Evolutionary conservation across 352 stramenopile species (phyloP).

Genomic region (Pythium insidiosum): DNA sequence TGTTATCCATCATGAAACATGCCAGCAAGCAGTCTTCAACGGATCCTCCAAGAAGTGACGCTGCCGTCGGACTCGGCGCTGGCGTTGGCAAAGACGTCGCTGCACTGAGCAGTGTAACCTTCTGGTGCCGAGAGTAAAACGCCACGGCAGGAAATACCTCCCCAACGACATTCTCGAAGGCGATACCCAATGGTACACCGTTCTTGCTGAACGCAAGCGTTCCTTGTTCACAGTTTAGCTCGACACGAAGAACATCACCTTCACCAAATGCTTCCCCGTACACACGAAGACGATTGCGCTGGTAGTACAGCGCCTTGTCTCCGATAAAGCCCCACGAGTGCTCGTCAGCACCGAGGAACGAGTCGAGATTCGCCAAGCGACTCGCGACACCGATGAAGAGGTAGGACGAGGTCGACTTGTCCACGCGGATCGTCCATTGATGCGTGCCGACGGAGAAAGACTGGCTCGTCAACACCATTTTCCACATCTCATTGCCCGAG

Average conservation of each 20-base stretch:
- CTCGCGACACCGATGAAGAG: conserved; percentile 97
- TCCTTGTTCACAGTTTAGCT: conserved; percentile 77
- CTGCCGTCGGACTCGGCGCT: too few relatives aligned
- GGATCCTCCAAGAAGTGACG: not conserved
- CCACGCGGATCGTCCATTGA: conserved; percentile 84
- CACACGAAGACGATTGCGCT: conserved; percentile 88
- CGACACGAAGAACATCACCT: conserved; percentile 81
- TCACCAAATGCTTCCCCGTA: conserved; percentile 85
- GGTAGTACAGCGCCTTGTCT: conserved; percentile 98
- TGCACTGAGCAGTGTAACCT: conserved; percentile 69
- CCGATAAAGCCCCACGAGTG: conserved; percentile 98
- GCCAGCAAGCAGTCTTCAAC: conserved; percentile 52
- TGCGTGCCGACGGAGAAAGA: conserved; percentile 72
- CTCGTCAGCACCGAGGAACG: conserved; percentile 96
- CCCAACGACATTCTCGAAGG: conserved; percentile 89
- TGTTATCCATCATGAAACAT: conserved; percentile 48
- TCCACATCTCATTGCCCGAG: conserved; percentile 85
- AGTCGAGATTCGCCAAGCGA: conserved; percentile 86
- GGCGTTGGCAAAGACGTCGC: too few relatives aligned
- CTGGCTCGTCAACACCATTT: conserved; percentile 64
- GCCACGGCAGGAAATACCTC: conserved; percentile 88
- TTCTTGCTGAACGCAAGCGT: conserved; percentile 89
- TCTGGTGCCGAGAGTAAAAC: conserved; percentile 90
- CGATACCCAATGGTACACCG: conserved; percentile 70
- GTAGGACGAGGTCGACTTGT: conserved; percentile 94